Evolutionary conservation across 805 yeast species (phyloP).

Genomic region (Vanderwaltozyma polyspora): DNA sequence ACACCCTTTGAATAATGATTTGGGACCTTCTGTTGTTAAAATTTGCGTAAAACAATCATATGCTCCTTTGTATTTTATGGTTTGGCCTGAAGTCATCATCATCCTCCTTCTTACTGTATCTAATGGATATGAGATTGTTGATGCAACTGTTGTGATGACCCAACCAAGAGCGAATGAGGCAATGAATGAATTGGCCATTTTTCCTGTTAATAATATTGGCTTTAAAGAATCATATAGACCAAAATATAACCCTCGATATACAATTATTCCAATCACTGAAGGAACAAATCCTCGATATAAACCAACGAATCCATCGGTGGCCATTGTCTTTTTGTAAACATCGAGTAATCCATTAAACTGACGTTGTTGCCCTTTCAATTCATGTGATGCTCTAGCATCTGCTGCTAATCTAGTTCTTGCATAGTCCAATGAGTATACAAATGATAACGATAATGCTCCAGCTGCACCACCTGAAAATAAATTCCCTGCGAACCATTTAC

Average conservation of each 20-base stretch:
- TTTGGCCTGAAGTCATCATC: conserved; percentile 98
- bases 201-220: conserved; percentile 84
- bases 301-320: conserved; percentile 91
- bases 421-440: conserved; percentile 91
- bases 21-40: conserved; percentile 82
- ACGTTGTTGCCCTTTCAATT: conserved; percentile 50
- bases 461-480: conserved; percentile 96
- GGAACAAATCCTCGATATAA: conserved; percentile 96
- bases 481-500: conserved; percentile 90
- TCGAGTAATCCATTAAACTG: conserved; percentile 90
- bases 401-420: conserved; percentile 97
- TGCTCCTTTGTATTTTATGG: conserved; percentile 86
- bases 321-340: conserved; percentile 86
- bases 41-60: conserved; percentile 79
- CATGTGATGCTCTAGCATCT: conserved; percentile 78
- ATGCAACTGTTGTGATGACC: conserved; percentile 92
- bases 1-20: conserved; percentile 90
- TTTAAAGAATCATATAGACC: conserved; percentile 90
- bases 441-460: conserved; percentile 87
- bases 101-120: conserved; percentile 97
- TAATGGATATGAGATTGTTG: conserved; percentile 93
- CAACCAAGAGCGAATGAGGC: conserved; percentile 92
- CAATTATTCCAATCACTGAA: conserved; percentile 87
- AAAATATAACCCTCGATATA: conserved; percentile 95
- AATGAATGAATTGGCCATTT: conserved; percentile 78